Percentiles rank a stretch among this genome's conserved stretches.
These are phyloP conservation scores for Cystoderma amianthinum DNA, from an alignment of 768 basidiomycete genomes.

Conservation along the genomic window DNA sequence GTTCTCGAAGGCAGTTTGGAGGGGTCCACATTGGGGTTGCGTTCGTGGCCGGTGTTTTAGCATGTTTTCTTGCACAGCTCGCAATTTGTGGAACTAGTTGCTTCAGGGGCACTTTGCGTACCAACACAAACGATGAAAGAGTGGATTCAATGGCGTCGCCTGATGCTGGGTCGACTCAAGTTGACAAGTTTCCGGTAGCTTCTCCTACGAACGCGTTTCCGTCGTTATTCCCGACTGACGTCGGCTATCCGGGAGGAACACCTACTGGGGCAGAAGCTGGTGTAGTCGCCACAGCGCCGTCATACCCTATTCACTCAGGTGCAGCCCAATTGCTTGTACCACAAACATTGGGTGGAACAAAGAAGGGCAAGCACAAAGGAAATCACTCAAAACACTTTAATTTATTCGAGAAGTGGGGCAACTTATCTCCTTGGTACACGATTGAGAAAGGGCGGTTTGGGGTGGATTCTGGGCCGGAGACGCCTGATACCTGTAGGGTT, in stretches of 20 bases:
- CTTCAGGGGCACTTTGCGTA: slow-evolving; percentile 16
- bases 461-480: slow-evolving; percentile 60
- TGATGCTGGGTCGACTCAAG: slow-evolving; percentile 65
- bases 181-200: slow-evolving; percentile 65
- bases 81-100: slow-evolving; percentile 35
- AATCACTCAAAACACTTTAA: slow-evolving; percentile 41
- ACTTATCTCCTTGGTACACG: slow-evolving; percentile 82
- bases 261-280: slow-evolving; percentile 77
- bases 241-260: slow-evolving; percentile 73
- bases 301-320: slow-evolving; percentile 73
- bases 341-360: slow-evolving; percentile 16
- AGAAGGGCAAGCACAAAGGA: slow-evolving; percentile 12
- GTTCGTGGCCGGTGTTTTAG: slow-evolving; percentile 46
- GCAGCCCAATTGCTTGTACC: slow-evolving; percentile 61
- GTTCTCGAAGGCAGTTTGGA: slow-evolving; percentile 20
- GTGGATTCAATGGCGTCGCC: slow-evolving; percentile 43
- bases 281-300: slow-evolving; percentile 65
- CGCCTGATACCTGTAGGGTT: slow-evolving; percentile 62
- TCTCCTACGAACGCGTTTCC: slow-evolving; percentile 70
- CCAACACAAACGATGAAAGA: slow-evolving; percentile 2
- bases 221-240: slow-evolving; percentile 66
- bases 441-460: slow-evolving; percentile 62
- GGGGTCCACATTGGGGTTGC: slow-evolving; percentile 35
- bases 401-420: slow-evolving; percentile 77
- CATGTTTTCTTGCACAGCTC: slow-evolving; percentile 44